A percentile compares a stretch with the other conserved stretches of the same genome.
Evolutionary conservation across 2,329 filamentous ascomycete genomes (phyloP).

Genomic region (Metarhizium humberi): DNA sequence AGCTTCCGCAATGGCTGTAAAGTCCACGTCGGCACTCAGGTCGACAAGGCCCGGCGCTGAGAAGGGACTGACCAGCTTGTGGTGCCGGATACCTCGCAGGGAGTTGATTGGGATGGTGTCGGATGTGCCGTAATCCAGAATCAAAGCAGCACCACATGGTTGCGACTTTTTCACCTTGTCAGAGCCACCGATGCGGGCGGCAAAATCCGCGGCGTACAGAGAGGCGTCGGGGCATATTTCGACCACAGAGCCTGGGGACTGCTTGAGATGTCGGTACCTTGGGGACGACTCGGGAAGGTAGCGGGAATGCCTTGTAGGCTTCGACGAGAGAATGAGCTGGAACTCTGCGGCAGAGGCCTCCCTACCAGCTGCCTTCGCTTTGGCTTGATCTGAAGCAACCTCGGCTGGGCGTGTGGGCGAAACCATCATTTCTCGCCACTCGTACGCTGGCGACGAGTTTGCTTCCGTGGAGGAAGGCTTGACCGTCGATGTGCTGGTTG

Average conservation of each 20-base stretch:
- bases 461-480: background rate
- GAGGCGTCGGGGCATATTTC: conserved; percentile 86
- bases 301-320: conserved; percentile 70
- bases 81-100: conserved; percentile 75
- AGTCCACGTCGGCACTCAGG: conserved; percentile 89
- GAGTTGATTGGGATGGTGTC: conserved; percentile 78
- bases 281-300: conserved; percentile 76
- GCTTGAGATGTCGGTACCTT: conserved; percentile 69
- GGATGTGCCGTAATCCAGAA: conserved; percentile 86
- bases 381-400: conserved; percentile 43
- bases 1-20: conserved; percentile 73
- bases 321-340: conserved; percentile 68
- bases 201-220: conserved; percentile 72
- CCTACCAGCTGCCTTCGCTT: conserved; percentile 35
- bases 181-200: conserved; percentile 70
- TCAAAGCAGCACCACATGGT: conserved; percentile 79
- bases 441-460: conserved; percentile 20
- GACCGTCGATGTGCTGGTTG: conserved; percentile 11
- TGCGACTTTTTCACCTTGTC: conserved; percentile 41
- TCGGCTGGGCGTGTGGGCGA: conserved; percentile 51
- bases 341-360: conserved; percentile 65
- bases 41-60: conserved; percentile 74
- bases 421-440: conserved; percentile 81
- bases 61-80: conserved; percentile 72
- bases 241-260: conserved; percentile 59